Base-by-base conservation (phyloP, 306 rosid species). In the Echinosophora koreensis region DNA sequence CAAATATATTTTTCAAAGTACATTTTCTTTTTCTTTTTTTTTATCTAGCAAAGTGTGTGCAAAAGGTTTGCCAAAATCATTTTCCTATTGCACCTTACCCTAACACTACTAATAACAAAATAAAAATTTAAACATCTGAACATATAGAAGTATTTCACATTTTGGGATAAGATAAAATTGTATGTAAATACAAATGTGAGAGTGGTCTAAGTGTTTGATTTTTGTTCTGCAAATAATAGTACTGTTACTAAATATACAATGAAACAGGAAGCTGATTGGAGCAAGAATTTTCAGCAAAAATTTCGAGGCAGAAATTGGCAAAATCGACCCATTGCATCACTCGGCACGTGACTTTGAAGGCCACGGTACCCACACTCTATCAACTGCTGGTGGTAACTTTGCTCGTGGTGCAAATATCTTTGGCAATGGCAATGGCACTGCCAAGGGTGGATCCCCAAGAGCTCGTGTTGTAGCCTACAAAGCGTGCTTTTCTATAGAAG, bases 391-490 rank as follows among this genome's bases (percentile, higher is more conserved):
- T 2, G 97, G 96, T 28, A 87, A 60, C 39, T 92, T 89, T 38
- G 83, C 73, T 5, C 39, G 73, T 0, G 71, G 83, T 2, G 88
- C 82, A 3, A 82, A 46, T 30, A 73, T 88, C 11, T 85, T 84
- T 4, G 91, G 92, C 14, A 69, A 82, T 34, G 96, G 91, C 32
- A 87, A 89, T 59, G 97, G 97, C 13, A 92, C 93, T 9, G 97
- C 93, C 1, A 89, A 89, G 58, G 97, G 97, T 27, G 97, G 97
- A 1, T 87, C 97, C 1, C 96, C 97, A 0, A 86, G 57, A 52
- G 96, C 93, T 32, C 89, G 88, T 0, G 90, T 89, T 10, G 97
- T 84, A 15, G 80, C 93, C 1, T 92, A 90, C 80, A 92, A 92
- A 80, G 91, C 86, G 1, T 92, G 96, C 59, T 92, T 93, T 93